Evolutionary conservation across 2,329 filamentous ascomycete genomes (phyloP).

Genomic region (Dactylonectria estremocensis): DNA sequence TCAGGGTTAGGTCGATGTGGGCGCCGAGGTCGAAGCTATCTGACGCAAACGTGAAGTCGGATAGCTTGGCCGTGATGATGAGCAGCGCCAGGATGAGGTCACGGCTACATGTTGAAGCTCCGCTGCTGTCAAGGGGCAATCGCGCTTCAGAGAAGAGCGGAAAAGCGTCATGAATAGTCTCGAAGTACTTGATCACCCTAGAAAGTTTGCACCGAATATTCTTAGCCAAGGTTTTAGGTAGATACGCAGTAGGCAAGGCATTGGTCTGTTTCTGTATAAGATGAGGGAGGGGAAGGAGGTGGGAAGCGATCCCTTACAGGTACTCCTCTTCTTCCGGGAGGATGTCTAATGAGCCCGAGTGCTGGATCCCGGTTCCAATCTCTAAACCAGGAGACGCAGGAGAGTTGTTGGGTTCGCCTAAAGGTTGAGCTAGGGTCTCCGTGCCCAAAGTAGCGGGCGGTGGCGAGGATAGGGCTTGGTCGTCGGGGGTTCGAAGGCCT

Average conservation of each 20-base stretch:
- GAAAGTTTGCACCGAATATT: background rate
- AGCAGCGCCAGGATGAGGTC: background rate
- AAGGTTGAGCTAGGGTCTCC: background rate
- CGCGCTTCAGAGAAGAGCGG: background rate
- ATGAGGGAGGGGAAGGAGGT: background rate
- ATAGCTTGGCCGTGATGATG: conserved; percentile 1
- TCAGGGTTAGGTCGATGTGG: background rate
- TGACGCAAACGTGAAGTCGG: background rate
- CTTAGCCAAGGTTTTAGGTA: background rate
- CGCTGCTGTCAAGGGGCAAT: background rate
- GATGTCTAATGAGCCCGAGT: background rate
- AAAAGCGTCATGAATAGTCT: background rate
- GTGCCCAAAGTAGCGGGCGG: background rate
- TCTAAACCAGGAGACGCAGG: background rate
- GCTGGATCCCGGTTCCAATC: background rate
- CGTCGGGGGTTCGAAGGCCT: background rate
- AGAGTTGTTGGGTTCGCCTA: background rate
- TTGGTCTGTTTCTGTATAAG: background rate
- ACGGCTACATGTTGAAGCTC: background rate
- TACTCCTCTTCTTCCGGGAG: conserved; percentile 3
- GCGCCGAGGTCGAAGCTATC: background rate
- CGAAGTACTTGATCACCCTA: background rate
- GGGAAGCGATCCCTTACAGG: background rate
- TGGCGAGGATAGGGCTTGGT: background rate
- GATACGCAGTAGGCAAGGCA: no score